Conservation (phyloP, 2,329 filamentous ascomycete species). For the Polytolypa hystricis region DNA sequence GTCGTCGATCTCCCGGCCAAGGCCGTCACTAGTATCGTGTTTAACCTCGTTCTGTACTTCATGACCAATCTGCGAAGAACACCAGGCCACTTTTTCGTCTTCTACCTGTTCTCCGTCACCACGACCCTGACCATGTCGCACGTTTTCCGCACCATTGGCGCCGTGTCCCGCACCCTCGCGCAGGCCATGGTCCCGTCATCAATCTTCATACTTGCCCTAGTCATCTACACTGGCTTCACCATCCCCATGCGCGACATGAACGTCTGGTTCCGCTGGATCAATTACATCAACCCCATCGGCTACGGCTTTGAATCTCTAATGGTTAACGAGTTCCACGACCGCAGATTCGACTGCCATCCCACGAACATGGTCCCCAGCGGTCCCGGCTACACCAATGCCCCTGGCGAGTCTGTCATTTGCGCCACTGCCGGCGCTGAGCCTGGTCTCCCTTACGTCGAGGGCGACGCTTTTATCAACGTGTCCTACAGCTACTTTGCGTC, state of each 20-base stretch:
- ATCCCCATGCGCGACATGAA: constrained; percentile 49
- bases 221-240: constrained; percentile 41
- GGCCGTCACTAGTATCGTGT: constrained; percentile 56
- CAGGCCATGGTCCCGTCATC: constrained; percentile 48
- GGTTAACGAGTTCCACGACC: constrained; percentile 68
- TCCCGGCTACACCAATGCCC: constrained; percentile 25
- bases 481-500: constrained; percentile 47
- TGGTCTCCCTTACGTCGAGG: constrained; percentile 44
- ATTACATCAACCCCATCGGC: constrained; percentile 66
- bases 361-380: constrained; percentile 34
- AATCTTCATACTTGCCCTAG: constrained; percentile 34
- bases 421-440: constrained; percentile 44
- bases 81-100: constrained; percentile 73
- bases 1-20: constrained; percentile 79
- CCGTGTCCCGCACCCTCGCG: constrained; percentile 67
- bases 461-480: constrained; percentile 46
- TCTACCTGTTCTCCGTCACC: constrained; percentile 63
- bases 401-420: constrained; percentile 38
- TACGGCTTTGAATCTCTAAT: constrained; percentile 75
- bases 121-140: constrained; percentile 72
- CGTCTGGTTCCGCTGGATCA: constrained; percentile 79
- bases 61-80: constrained; percentile 70
- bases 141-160: constrained; percentile 71
- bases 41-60: constrained; percentile 78
- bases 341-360: constrained; percentile 44